Evolutionary conservation across 1,284 basidiomycete genomes (phyloP), one percentile per base, ranked within the genome.

Genomic region (Earliella scabrosa): DNA sequence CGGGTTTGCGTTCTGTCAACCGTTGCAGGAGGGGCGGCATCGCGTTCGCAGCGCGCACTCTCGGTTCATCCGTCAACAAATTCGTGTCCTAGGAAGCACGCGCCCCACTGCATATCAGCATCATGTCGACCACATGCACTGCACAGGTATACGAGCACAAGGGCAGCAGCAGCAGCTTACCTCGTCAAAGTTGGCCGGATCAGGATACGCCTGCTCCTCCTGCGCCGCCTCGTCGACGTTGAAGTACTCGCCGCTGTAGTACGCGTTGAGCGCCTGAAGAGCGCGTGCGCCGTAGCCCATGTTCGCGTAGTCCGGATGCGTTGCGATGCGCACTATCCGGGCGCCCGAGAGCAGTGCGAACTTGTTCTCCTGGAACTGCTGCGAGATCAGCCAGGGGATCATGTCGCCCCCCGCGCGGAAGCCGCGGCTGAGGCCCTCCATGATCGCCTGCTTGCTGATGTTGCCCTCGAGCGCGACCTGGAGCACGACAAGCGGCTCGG

Each of bases 271-370:
- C 0, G 89, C 88, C 66, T 96, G 83, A 46, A 99, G 75, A 0
- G 97, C 95, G 38, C 95, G 84, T n/a, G 90, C 87, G 13, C 97
- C 97, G 69, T 99, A 99, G 4, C 97, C 97, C 96, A 98, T 98
- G 64, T 84, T 88, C 27, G 90, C 87, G 68, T 97, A 97, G 71
- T 98, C 96, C 0, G 97, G 97, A 75, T 98, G 95, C n/a, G 93
- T 95, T 27, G 97, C 97, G 55, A 99, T 92, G 53, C 97, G 81
- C 20, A 99, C 97, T 21, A 99, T 77, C 47, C 97, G 80, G 3
- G 93, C 97, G 0, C 97, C 97, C 29, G 92, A 95, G 62, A 99
- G 77, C 74, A 84, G 80, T 3, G 94, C 97, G 74, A 99, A 99
- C 72, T 93, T 91, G 64, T 85, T 89, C 73, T 99, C 97, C 78